Percentiles rank a stretch among this genome's conserved stretches.
These are phyloP conservation scores for Podospora appendiculata DNA, from an alignment of 495 filamentous ascomycete genomes.

Conservation along the genomic window DNA sequence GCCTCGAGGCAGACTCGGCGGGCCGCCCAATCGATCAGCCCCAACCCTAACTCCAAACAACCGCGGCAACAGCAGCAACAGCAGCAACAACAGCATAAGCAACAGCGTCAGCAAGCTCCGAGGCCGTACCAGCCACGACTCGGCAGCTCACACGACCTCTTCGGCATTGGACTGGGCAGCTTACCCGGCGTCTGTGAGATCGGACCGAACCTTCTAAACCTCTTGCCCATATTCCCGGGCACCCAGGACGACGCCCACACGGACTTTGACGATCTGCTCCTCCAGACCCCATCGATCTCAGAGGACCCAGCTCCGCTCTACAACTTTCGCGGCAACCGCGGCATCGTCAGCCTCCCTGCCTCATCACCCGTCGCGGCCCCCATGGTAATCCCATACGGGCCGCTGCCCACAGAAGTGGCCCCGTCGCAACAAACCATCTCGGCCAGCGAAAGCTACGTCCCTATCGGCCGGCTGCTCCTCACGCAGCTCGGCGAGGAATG, in stretches of 20 bases:
- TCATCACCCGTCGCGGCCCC: not conserved
- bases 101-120: not conserved
- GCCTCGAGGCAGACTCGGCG: not conserved
- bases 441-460: not conserved
- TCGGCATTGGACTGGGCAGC: not conserved
- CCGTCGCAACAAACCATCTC: not conserved
- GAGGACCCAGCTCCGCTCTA: not conserved
- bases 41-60: not conserved
- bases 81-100: not conserved
- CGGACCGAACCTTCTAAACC: not conserved
- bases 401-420: not conserved
- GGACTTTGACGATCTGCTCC: conserved; percentile 1
- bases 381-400: not conserved
- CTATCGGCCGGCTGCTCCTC: conserved; percentile 1
- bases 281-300: not conserved
- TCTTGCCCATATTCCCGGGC: too few species aligned
- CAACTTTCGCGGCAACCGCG: not conserved
- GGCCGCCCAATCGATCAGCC: too few species aligned
- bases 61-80: not conserved
- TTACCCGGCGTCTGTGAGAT: too few species aligned
- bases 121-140: too few species aligned
- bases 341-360: not conserved
- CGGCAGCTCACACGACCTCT: not conserved
- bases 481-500: not conserved
- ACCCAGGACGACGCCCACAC: not conserved